Percentiles rank a stretch among this genome's conserved stretches.
phyloP scores from a whole-genome alignment of 1,284 basidiomycete species.

The Rhodotorula sp. region DNA sequence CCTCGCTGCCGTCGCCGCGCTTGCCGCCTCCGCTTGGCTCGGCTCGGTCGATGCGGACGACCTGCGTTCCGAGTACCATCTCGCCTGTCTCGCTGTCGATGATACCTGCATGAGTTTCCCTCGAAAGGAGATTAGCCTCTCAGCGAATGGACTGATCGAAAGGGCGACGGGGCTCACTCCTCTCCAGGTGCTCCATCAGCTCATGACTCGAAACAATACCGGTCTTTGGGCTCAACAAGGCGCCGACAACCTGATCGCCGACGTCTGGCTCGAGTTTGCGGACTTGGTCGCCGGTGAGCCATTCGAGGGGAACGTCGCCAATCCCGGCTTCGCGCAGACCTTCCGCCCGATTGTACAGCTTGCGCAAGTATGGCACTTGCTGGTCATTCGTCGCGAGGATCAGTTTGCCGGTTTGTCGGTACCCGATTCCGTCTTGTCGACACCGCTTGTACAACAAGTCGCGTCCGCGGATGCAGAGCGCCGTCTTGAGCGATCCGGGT shows the following conservation, averaged over 20 bases:
- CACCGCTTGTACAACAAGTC: constrained; percentile 81
- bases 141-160: constrained; percentile 12
- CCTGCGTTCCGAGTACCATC: constrained; percentile 75
- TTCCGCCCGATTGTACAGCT: constrained; percentile 62
- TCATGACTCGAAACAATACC: constrained; percentile 89
- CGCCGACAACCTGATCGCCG: constrained; percentile 65
- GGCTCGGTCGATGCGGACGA: constrained; percentile 79
- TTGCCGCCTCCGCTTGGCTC: constrained; percentile 43
- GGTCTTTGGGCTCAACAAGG: constrained; percentile 80
- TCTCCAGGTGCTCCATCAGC: constrained; percentile 45
- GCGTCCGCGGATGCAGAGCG: constrained; percentile 81
- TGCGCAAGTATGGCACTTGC: constrained; percentile 69
- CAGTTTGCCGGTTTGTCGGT: constrained; percentile 79
- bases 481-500: constrained; percentile 77
- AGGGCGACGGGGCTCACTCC: background rate
- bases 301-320: constrained; percentile 61
- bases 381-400: constrained; percentile 67
- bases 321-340: background rate
- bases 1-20: constrained; percentile 42
- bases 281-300: constrained; percentile 72
- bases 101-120: constrained; percentile 58
- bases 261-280: constrained; percentile 78
- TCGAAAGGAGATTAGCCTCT: constrained; percentile 66
- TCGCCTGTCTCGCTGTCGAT: constrained; percentile 68
- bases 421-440: constrained; percentile 62